Percentiles rank a stretch among this genome's conserved stretches.
Evolutionary conservation across 805 yeast species (phyloP).

Genomic region (Teunomyces pallodes): DNA sequence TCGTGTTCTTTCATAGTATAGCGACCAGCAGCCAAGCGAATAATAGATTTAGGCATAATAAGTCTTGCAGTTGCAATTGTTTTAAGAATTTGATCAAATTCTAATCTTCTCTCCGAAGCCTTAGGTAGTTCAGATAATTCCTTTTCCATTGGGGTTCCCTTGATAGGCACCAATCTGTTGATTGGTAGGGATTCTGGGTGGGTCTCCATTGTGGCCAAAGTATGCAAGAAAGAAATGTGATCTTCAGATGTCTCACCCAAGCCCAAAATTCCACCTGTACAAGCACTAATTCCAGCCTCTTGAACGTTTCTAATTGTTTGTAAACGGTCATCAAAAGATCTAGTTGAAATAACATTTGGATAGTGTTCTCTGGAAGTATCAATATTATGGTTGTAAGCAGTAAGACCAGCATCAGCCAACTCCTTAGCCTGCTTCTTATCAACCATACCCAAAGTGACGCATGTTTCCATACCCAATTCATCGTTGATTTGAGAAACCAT

Average conservation of each 20-base stretch:
- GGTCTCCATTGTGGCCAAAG: conserved; percentile 62
- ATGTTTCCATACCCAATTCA: conserved; percentile 67
- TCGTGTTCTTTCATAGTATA: conserved; percentile 77
- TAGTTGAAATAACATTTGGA: conserved; percentile 66
- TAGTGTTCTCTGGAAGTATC: conserved; percentile 80
- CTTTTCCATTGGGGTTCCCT: conserved; percentile 73
- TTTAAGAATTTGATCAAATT: conserved; percentile 61
- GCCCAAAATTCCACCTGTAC: conserved; percentile 80
- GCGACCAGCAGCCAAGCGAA: conserved; percentile 78
- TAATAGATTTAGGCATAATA: conserved; percentile 68
- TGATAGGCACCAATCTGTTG: conserved; percentile 71
- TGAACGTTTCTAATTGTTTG: conserved; percentile 64
- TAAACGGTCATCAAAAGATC: conserved; percentile 70
- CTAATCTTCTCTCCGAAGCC: conserved; percentile 38
- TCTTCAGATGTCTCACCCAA: conserved; percentile 73
- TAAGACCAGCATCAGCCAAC: conserved; percentile 66
- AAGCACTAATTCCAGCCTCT: conserved; percentile 61
- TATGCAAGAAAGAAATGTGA: conserved; percentile 64
- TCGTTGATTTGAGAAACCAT: conserved; percentile 63
- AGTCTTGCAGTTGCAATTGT: conserved; percentile 76
- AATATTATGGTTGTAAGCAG: conserved; percentile 79
- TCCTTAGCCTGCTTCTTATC: conserved; percentile 58
- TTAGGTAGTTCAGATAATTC: conserved; percentile 42
- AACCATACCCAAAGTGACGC: conserved; percentile 82
- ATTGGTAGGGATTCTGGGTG: conserved; percentile 86